These are phyloP conservation scores for Vigna reflexopilosa DNA, from an alignment of 306 rosid species.

Conservation along the genomic window DNA sequence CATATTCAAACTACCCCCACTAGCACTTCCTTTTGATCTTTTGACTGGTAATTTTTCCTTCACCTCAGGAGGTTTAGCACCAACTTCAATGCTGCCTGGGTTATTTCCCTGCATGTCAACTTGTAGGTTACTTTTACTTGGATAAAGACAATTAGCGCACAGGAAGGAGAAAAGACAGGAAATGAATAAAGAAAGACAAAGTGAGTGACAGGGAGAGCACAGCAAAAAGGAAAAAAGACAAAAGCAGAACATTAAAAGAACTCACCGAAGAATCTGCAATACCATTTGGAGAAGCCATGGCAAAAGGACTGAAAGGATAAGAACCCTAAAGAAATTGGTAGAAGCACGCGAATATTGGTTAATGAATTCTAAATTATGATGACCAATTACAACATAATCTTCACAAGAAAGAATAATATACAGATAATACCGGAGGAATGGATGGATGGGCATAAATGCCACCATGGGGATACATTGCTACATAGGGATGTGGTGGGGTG, in stretches of 20 bases:
- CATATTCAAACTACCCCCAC: slow-evolving; percentile 5
- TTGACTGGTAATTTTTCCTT: slow-evolving; percentile 2
- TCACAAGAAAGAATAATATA: neutral
- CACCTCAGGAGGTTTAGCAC: slow-evolving; percentile 14
- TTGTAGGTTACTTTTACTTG: neutral
- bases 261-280: neutral
- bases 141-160: neutral
- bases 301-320: slow-evolving; percentile 9
- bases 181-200: neutral
- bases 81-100: neutral
- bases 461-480: slow-evolving; percentile 18
- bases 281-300: slow-evolving; percentile 7
- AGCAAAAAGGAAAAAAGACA: neutral
- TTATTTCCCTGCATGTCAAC: slow-evolving; percentile 1
- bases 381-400: neutral
- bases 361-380: neutral
- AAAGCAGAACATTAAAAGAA: neutral
- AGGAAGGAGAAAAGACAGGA: neutral
- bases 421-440: slow-evolving; percentile 6
- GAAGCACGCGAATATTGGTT: neutral
- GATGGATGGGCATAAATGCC: slow-evolving; percentile 12
- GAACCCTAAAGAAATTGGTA: neutral
- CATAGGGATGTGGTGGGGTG: slow-evolving; percentile 6
- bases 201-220: neutral
- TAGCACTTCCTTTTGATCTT: neutral